A percentile compares a stretch with the other conserved stretches of the same genome.
These are phyloP conservation scores for Penicillium sp. DNA, from an alignment of 2,329 filamentous ascomycete species.

Conservation along the genomic window DNA sequence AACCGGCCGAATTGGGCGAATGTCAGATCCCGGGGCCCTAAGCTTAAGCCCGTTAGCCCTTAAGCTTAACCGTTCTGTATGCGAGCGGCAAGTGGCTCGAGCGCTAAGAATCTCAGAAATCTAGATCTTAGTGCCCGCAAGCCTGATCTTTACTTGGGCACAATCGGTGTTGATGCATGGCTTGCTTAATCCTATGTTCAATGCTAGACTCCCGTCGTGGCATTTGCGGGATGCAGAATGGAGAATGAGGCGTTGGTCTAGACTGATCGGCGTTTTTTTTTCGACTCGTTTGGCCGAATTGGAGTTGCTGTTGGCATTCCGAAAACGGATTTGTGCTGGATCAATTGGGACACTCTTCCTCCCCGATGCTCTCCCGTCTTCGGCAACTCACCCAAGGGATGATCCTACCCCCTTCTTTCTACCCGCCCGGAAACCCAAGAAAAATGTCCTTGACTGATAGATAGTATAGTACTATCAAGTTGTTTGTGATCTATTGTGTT, in stretches of 20 bases:
- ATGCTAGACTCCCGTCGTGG: neutral
- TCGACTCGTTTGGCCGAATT: neutral
- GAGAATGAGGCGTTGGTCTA: slow-evolving; percentile 14
- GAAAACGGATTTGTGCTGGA: slow-evolving; percentile 32
- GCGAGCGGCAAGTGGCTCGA: slow-evolving; percentile 21
- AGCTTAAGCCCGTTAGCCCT: slow-evolving; percentile 17
- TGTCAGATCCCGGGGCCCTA: neutral
- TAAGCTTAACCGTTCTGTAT: slow-evolving; percentile 10
- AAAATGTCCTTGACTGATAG: neutral
- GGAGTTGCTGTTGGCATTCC: slow-evolving; percentile 20
- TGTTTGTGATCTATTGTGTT: too few relatives aligned
- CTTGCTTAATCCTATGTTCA: slow-evolving; percentile 17
- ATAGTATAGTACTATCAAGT: too few relatives aligned
- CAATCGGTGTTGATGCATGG: neutral
- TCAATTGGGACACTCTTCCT: neutral
- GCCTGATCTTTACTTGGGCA: neutral
- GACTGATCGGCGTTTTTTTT: slow-evolving; percentile 10
- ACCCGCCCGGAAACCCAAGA: neutral
- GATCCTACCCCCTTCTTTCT: neutral
- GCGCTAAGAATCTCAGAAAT: slow-evolving; percentile 11
- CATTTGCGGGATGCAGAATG: slow-evolving; percentile 14
- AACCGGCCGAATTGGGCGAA: slow-evolving; percentile 28
- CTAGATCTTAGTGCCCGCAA: slow-evolving; percentile 19
- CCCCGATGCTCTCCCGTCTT: slow-evolving; percentile 13
- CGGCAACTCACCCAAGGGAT: slow-evolving; percentile 12